Percentiles rank a stretch among this genome's conserved stretches.
Conservation (phyloP, 306 rosid genomes). For the Erythrophleum fordii region DNA sequence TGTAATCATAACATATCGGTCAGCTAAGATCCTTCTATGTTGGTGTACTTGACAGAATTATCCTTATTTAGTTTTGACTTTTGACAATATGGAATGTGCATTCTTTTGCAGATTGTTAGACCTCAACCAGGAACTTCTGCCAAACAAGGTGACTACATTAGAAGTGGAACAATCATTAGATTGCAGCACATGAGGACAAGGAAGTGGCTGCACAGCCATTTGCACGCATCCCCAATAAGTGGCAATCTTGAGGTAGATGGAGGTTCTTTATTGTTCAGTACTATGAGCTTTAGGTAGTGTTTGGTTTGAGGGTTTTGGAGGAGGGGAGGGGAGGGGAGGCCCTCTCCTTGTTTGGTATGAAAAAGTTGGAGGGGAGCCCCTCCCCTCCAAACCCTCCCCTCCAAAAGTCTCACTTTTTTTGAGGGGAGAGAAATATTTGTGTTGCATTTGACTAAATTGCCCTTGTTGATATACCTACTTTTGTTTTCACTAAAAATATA, state of each 20-base stretch:
- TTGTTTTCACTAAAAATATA: no score
- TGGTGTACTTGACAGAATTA: neutral
- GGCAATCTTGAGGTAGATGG: constrained; percentile 87
- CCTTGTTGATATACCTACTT: no score
- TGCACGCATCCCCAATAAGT: constrained; percentile 90
- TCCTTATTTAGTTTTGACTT: neutral
- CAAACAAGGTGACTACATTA: constrained; percentile 89
- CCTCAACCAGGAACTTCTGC: constrained; percentile 70
- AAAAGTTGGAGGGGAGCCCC: no score
- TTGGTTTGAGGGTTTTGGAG: no score
- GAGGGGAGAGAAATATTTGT: no score
- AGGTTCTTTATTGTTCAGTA: neutral
- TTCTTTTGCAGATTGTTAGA: constrained; percentile 70
- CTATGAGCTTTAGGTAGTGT: neutral
- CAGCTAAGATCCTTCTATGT: neutral
- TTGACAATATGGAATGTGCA: neutral
- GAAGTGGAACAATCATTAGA: constrained; percentile 81
- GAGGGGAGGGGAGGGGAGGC: no score
- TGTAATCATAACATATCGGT: neutral
- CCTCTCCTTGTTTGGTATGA: no score
- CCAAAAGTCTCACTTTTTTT: no score
- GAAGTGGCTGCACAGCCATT: constrained; percentile 99
- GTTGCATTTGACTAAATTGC: no score
- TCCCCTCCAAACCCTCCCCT: no score
- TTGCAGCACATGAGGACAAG: constrained; percentile 96